A percentile compares a stretch with the other conserved stretches of the same genome.
Conservation (phyloP, 352 stramenopile genomes). For the Phytophthora meadii region DNA sequence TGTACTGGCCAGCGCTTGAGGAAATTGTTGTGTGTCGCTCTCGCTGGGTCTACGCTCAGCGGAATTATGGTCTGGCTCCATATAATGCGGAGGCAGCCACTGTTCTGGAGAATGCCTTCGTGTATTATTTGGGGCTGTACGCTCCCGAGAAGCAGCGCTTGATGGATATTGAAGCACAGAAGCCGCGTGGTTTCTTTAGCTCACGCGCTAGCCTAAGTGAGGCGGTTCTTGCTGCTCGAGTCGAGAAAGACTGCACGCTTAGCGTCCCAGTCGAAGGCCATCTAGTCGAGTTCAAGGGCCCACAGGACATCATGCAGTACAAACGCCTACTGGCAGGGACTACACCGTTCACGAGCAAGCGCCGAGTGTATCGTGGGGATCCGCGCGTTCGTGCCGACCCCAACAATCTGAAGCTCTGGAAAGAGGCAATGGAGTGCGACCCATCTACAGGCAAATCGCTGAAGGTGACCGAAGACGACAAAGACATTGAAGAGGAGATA, state of each 20-base stretch:
- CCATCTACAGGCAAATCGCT: slow-evolving; percentile 32
- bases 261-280: slow-evolving; percentile 81
- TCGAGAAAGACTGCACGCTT: slow-evolving; percentile 61
- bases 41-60: slow-evolving; percentile 81
- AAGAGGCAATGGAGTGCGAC: slow-evolving; percentile 57
- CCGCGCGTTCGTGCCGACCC: slow-evolving; percentile 71
- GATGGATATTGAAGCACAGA: slow-evolving; percentile 53
- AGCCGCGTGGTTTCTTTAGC: slow-evolving; percentile 57
- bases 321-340: slow-evolving; percentile 77
- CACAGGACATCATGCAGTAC: slow-evolving; percentile 85
- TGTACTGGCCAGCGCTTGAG: slow-evolving; percentile 83
- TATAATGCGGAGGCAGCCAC: slow-evolving; percentile 64
- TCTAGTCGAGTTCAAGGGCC: slow-evolving; percentile 84
- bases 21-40: slow-evolving; percentile 74
- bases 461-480: slow-evolving; percentile 58
- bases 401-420: slow-evolving; percentile 63
- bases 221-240: slow-evolving; percentile 32
- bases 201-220: slow-evolving; percentile 40
- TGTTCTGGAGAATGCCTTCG: slow-evolving; percentile 68
- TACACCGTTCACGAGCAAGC: slow-evolving; percentile 84
- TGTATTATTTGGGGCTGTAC: slow-evolving; percentile 80
- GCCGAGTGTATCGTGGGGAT: slow-evolving; percentile 78
- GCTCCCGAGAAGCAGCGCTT: slow-evolving; percentile 68
- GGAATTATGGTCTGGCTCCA: slow-evolving; percentile 84
- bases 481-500: slow-evolving; percentile 79